Base-by-base conservation (phyloP, 129 eudicot species). In the Flaveria bidentis region DNA sequence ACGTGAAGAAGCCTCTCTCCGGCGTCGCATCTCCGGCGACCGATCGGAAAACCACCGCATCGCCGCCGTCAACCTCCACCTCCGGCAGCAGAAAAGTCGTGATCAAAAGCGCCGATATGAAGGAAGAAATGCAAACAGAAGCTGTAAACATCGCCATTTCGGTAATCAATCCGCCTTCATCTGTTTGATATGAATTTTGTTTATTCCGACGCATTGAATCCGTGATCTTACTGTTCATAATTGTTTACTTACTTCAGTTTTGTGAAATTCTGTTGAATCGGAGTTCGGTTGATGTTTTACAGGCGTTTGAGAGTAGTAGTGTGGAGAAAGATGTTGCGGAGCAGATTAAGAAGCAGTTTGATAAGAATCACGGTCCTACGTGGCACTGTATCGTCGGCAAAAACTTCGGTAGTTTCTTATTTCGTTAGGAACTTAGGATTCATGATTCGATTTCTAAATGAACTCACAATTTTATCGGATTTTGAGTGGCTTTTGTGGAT, bases 101-200 rank as follows among this genome's bases (percentile, higher is more conserved):
- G 75, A 85, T 93, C 66, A 93, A 93, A 74, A 93, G 97, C 69
- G 98, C 98, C 41, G 98, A 93, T 71, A 90, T 93, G 98, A 88
- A 83, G 61, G 88, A 87, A 14, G 96, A 93, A 69, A 62, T 93
- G 83, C 98, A 93, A 84, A 85, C 69, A 68, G 98, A 90, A 69
- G 97, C 98, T 46, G 80, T 93, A 60, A 85, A 90, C 85, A 81
- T 93, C 85, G 98, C 98, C 70, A 79, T 93, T 69, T 75, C 82
- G 26, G 98, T 93, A 88, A 11, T 30, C 26, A 30, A 13, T 68
- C 62, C 64, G 45, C 67, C 49, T 71, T 15, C 47, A 50, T 23
- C 36, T 25, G 46, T 77, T 67, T 57, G 17, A 45, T 45, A 7
- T 36, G 8, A 36, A 36, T 36, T 36, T 4, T 36, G 7, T 36